A percentile compares a stretch with the other conserved stretches of the same genome.
phyloP scores from a whole-genome alignment of 257 asterid species.

The Solanum etuberosum region DNA sequence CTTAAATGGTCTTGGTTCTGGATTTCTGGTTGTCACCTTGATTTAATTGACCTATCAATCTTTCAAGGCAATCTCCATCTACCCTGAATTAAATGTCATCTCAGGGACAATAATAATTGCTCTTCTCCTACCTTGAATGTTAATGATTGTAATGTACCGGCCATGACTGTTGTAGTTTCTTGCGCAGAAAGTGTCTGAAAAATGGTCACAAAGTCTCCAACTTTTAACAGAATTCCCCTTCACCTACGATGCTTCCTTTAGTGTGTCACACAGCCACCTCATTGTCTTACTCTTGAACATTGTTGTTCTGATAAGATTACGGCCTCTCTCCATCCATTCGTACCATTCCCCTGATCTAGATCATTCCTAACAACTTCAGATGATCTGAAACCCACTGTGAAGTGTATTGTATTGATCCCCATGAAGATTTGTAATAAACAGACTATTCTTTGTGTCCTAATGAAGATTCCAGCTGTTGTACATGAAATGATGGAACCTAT shows the following conservation, averaged over 20 bases:
- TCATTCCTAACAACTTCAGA: background rate
- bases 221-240: background rate
- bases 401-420: background rate
- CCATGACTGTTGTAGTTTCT: background rate
- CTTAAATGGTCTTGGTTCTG: background rate
- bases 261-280: background rate
- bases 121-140: background rate
- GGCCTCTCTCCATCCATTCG: background rate
- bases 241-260: background rate
- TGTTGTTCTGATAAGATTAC: background rate
- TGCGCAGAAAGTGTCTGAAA: background rate
- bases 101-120: background rate
- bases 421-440: background rate
- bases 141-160: background rate
- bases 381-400: background rate
- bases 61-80: background rate
- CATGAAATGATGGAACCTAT: background rate
- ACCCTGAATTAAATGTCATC: background rate
- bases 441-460: background rate
- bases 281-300: background rate
- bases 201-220: background rate
- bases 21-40: background rate
- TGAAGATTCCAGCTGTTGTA: background rate
- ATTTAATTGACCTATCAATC: background rate
- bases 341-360: background rate